Conservation (phyloP, 805 yeast genomes). For the Sugiyamaella lignohabitans region DNA sequence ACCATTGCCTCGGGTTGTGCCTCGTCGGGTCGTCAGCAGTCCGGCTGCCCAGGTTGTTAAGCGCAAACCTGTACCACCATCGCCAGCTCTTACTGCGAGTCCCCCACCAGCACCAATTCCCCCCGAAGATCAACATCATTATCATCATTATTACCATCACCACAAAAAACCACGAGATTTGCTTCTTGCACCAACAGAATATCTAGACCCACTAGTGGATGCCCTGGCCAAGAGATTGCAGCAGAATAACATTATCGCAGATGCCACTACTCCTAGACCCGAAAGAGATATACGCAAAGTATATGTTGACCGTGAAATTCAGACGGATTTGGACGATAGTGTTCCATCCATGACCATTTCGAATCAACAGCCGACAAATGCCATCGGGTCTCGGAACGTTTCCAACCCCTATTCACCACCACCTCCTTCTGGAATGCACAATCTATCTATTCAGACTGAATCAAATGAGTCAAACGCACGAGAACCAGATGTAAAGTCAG, state of each 20-base stretch:
- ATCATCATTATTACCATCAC: constrained; percentile 4
- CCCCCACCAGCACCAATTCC: constrained; percentile 9
- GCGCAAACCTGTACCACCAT: constrained; percentile 4
- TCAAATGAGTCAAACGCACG: not conserved
- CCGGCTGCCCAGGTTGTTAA: constrained; percentile 7
- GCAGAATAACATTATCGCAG: not conserved
- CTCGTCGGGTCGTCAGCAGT: constrained; percentile 7
- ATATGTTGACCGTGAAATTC: constrained; percentile 9
- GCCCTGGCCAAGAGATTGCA: constrained; percentile 14
- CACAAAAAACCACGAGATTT: constrained; percentile 2
- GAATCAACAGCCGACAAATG: not conserved
- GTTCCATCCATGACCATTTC: not conserved
- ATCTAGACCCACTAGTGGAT: constrained; percentile 14
- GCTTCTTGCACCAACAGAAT: constrained; percentile 4
- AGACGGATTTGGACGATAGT: constrained; percentile 3
- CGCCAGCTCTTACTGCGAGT: constrained; percentile 4
- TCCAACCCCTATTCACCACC: not conserved
- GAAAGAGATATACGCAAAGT: not conserved
- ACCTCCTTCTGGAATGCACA: not conserved
- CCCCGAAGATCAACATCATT: constrained; percentile 5
- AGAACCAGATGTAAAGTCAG: not conserved
- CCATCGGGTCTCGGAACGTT: not conserved
- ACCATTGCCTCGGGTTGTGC: constrained; percentile 9
- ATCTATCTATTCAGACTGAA: not conserved
- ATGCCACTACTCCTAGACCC: not conserved